Base-by-base conservation (phyloP, 2,329 filamentous ascomycete genomes). In the Xylariomycetidae sp. region DNA sequence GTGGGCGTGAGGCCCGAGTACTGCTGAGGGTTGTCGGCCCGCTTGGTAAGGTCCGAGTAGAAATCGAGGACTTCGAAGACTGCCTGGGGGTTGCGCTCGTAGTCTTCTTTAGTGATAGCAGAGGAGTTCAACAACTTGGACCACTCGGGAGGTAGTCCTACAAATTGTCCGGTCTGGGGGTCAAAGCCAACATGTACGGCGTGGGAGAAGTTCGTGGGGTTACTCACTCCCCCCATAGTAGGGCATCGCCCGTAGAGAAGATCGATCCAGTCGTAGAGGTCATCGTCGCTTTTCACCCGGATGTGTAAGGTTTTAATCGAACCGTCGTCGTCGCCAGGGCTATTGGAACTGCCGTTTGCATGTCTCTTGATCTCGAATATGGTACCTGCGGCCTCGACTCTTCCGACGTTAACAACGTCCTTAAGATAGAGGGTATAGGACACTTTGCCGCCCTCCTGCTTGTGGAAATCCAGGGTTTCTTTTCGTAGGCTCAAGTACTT, bases 191-290 rank as follows among this genome's bases (percentile, higher is more conserved):
- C 92, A 58, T 98, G 92, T 16, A 98, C 89, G 29, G 89, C 84
- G 58, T 98, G 92, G 16, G 85, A 88, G 66, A 98, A 98, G 67
- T 96, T 95, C 46, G 92, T 96, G 5, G 92, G 92, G 60, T 96
- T 95, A 64, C 90, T 95, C 36, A 98, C 92, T 49, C 92, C 92
- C 41, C 92, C 89, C 87, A 96, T 95, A 42, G 87, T 90, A 13
- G 92, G 92, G 59, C 90, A 96, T 44, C 90, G 83, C 49, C 90
- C 88, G 58, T 96, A 96, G 47, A 98, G 93, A 58, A 89, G 86
- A 60, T 98, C 92, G 53, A 96, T 95, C 92, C 92, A 98, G 52
- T 94, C 88, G 61, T 98, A 98, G 34, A 98, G 79, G 49, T 98
- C 92, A 54, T 95, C 90, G 53, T 98, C 92, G 36, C 81, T 84